Evolutionary conservation across 1,139 yeast species (phyloP).

Genomic region (Sugiyamaella xylanicola): DNA sequence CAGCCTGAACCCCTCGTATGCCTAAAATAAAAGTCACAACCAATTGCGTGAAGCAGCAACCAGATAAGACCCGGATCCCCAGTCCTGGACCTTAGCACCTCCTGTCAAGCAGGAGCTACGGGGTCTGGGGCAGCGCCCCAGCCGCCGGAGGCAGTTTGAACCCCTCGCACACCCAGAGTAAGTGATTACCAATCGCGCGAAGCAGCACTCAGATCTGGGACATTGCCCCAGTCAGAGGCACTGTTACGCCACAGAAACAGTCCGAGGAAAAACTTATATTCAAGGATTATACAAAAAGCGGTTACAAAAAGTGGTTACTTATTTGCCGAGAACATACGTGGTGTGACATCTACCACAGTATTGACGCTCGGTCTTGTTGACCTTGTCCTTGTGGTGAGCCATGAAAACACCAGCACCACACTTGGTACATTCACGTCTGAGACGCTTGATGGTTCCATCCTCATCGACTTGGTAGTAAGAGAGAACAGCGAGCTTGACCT

Average conservation of each 20-base stretch:
- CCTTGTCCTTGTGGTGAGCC: slow-evolving; percentile 97
- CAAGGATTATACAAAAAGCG: slow-evolving; percentile 4
- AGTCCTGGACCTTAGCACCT: too few relatives aligned
- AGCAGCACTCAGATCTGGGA: too few relatives aligned
- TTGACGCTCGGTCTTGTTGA: slow-evolving; percentile 96
- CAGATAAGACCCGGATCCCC: too few relatives aligned
- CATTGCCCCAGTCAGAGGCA: neutral
- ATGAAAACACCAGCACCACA: slow-evolving; percentile 99
- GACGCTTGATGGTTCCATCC: slow-evolving; percentile 98
- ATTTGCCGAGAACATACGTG: slow-evolving; percentile 56
- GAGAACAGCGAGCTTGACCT: slow-evolving; percentile 98
- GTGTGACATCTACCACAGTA: slow-evolving; percentile 99
- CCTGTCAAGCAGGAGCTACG: neutral
- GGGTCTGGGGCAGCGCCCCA: neutral
- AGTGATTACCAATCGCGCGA: too few relatives aligned
- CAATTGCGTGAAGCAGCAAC: too few relatives aligned
- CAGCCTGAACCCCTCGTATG: too few relatives aligned
- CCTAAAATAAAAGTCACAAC: too few relatives aligned
- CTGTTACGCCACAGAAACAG: neutral
- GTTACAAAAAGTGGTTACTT: slow-evolving; percentile 6
- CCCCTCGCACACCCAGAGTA: too few relatives aligned
- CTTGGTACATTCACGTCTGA: slow-evolving; percentile 97
- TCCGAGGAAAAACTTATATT: slow-evolving; percentile 5
- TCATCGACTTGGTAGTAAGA: slow-evolving; percentile 99
- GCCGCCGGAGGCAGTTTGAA: too few relatives aligned